Base-by-base conservation (phyloP, 768 basidiomycete species). In the Mycena belliarum region DNA sequence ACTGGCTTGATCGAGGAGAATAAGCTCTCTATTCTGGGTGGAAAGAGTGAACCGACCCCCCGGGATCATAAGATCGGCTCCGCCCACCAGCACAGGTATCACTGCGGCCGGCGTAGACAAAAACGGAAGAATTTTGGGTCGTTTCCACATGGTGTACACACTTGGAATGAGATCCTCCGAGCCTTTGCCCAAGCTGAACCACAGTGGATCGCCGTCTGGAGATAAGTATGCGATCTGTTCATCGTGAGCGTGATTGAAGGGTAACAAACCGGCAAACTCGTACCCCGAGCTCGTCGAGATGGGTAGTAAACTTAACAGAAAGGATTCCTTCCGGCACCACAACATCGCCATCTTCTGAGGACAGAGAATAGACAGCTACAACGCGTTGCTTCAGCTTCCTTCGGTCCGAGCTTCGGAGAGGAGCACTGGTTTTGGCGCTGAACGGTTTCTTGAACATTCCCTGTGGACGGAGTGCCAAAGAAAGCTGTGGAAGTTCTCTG, bases 41-140 rank as follows among this genome's bases (percentile, higher is more conserved):
- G 16, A 23, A 41, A 41, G 41, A 43, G 40, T 25, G 10, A 28
- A 75, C 85, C 67, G 67, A 88, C 89, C 89, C 71, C 91, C 92
- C 5, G 92, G 90, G 32, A 89, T 85, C 91, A 95, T 93, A 9
- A 94, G 80, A 73, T 95, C 91, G 0, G 92, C 90, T n/a, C 93
- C 92, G 11, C 83, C 83, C 4, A 84, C 74, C 14, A 95, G 79
- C 24, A 86, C 77, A 1, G 87, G 87, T 35, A 93, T 82, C n/a
- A 60, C 59, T 21, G 52, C 59, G 12, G 52, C 43, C 10, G 59
- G 53, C 1, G 53, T 60, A 4, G 59, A 50, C 26, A 60, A 38
- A 57, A 80, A 79, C 0, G 90, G 88, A 10, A 94, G 76, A 1
- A 95, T 72, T 37, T 82, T 78, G 11, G 82, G 80, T 40, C 81